phyloP scores from a whole-genome alignment of 2,329 filamentous ascomycete genomes.

The Thelonectria olida region DNA sequence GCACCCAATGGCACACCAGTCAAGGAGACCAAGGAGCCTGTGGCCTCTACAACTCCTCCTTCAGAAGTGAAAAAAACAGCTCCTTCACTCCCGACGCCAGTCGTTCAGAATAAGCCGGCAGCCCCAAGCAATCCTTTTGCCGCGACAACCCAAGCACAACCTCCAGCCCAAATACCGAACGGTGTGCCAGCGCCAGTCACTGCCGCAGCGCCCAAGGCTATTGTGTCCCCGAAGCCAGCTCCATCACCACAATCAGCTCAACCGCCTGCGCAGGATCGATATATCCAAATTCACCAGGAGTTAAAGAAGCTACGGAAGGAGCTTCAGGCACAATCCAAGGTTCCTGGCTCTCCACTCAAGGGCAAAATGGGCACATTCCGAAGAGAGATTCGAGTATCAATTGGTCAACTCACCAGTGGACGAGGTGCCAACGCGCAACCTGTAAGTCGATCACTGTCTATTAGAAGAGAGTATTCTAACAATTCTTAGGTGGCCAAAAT shows the following conservation, averaged over 20 bases:
- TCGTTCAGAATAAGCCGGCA: constrained; percentile 36
- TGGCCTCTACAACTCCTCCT: constrained; percentile 29
- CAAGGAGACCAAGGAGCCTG: constrained; percentile 31
- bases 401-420: constrained; percentile 77
- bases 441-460: constrained; percentile 41
- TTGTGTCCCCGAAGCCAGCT: constrained; percentile 8
- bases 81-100: constrained; percentile 23
- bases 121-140: constrained; percentile 33
- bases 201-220: neutral
- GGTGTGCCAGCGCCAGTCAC: constrained; percentile 9
- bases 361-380: constrained; percentile 75
- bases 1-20: constrained; percentile 32
- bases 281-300: constrained; percentile 70
- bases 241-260: constrained; percentile 19
- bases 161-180: constrained; percentile 31
- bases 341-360: constrained; percentile 61
- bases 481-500: constrained; percentile 47
- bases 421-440: constrained; percentile 65
- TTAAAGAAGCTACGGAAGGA: constrained; percentile 74
- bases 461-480: constrained; percentile 24
- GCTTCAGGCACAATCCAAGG: constrained; percentile 64
- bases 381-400: constrained; percentile 73
- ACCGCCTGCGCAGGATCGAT: constrained; percentile 50
- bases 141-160: constrained; percentile 20
- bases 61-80: constrained; percentile 32